Base-by-base conservation (phyloP, 2,329 filamentous ascomycete genomes). In the Emmonsiellopsis sp. region DNA sequence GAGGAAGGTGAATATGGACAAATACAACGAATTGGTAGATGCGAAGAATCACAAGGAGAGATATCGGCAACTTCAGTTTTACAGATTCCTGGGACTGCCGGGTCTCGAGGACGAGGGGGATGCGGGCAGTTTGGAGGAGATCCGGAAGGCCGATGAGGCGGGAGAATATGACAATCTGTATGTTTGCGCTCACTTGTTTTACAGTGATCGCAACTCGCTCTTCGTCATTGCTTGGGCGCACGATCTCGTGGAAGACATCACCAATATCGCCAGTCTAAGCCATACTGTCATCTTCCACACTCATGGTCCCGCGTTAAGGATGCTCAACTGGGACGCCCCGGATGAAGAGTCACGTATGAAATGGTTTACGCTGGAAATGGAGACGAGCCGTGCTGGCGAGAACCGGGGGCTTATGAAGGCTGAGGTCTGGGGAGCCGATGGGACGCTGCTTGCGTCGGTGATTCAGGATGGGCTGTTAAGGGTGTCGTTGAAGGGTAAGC, bases 111-210 rank as follows among this genome's bases (percentile, higher is more conserved):
- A 66, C 57, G 30, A 56, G 6, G 53, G 58, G 20, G 61, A 62
- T 31, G 59, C 49, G 26, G 56, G 54, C 46, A 37, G 37, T 2
- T 16, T 54, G 9, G 56, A 60, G 34, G 53, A 52, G n/a, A 51
- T 58, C 31, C 40, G 54, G 7, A 51, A 51, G 15, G 63, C 55
- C 35, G 67, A 68, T 13, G 53, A 61, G 50, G 65, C 50, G 11
- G 72, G 61, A 55, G 68, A 63, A 56, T 69, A 63, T 49, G 72
- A 77, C 34, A 82, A 82, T 57, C 63, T 82, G 15, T 79, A 82
- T 57, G 75, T 78, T 1, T 79, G 76, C 58, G 79, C 78, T 2
- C 80, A 83, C 62, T 67, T 81, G 43, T 82, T 80, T 59, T 75
- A 79, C 0, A 78, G 75, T 35, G 80, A 82, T 58, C 73, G 76